Base-by-base conservation (phyloP, 257 asterid species). In the Solanum sitiens region DNA sequence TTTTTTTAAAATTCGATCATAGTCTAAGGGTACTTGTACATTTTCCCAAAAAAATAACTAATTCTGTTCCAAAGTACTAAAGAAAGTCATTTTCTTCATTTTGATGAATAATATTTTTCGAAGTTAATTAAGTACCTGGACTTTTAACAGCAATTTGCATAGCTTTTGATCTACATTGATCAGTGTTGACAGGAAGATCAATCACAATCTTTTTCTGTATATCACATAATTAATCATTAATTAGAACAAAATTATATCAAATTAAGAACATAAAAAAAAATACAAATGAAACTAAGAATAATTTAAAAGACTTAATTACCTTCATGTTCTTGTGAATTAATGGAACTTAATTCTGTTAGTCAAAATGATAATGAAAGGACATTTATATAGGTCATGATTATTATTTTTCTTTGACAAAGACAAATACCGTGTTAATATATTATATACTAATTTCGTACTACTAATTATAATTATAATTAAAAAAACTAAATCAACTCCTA, bases 141-240 rank as follows among this genome's bases (percentile, higher is more conserved):
- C 33, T 45, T 18, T 44, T 44, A 5, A 86, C 86, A 44, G 92
- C 90, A 47, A 86, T 67, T 15, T 44, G 74, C 91, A 87, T 87
- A 85, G 90, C 90, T 39, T 72, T 90, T 47, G 92, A 83, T 86
- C 86, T 73, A 56, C 87, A 72, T 23, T 21, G 40, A 23, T 86
- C 90, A 42, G 40, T 83, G 56, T 25, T 15, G 12, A 86, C 13
- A 65, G 82, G 71, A 3, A 86, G 47, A 56, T 76, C 27, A 32
- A 86, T 83, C 7, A 86, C 90, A 83, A 86, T 86, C 76, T 85
- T 86, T 89, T 89, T 73, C 89, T 87, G 76, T 86, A 25, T 18
- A 16, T n/a, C 1, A 42, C 80, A 71, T 32, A 71, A 73, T 25
- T 3, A n/a, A 44, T 77, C 12, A 44, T n/a, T 25, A 25, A n/a